Base-by-base conservation (phyloP, 108 stramenopile genomes). In the Cyclotella cryptica region DNA sequence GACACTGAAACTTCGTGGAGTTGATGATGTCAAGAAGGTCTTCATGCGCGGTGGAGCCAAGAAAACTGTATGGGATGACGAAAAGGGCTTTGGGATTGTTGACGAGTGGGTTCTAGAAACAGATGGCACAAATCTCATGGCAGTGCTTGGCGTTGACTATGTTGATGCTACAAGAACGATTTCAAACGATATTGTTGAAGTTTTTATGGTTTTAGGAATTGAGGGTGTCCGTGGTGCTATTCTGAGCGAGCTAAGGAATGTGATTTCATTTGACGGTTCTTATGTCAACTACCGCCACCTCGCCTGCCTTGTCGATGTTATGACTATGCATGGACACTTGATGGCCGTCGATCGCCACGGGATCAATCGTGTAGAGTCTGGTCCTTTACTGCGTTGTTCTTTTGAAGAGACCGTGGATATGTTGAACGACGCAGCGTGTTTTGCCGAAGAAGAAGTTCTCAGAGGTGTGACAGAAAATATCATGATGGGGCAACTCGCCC, bases 361-460 rank as follows among this genome's bases (percentile, higher is more conserved):
- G 30, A 99, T 99, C 83, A 99, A 99, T 76, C 94, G 98, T 47
- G 96, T 95, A 19, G 98, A 98, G 69, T 89, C 91, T 69, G 99
- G 99, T 1, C 98, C 99, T 10, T 74, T 99, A 57, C 84, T 98
- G 49, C 91, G 98, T 54, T 90, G 91, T 71, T 97, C 97, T 24
- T 99, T 99, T 80, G 99, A 99, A 87, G 98, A 99, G 87, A 99
- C 99, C 22, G 98, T 98, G 27, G 99, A 99, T 79, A 96, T 98
- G 89, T 78, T 99, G 65, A 98, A 98, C 93, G 96, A 98, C 76
- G 94, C 98, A 45, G 97, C 99, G 12, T 78, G 92, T 53, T 98
- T 89, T 80, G 95, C 96, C 8, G 97, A 98, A 74, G 88, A 89
- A 70, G 98, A 99, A 77, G 86, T 94, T 35, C 87, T 99, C 10